Percentiles rank a stretch among this genome's conserved stretches.
Evolutionary conservation across 768 basidiomycete species (phyloP).

Genomic region (Podaxis pistillaris): DNA sequence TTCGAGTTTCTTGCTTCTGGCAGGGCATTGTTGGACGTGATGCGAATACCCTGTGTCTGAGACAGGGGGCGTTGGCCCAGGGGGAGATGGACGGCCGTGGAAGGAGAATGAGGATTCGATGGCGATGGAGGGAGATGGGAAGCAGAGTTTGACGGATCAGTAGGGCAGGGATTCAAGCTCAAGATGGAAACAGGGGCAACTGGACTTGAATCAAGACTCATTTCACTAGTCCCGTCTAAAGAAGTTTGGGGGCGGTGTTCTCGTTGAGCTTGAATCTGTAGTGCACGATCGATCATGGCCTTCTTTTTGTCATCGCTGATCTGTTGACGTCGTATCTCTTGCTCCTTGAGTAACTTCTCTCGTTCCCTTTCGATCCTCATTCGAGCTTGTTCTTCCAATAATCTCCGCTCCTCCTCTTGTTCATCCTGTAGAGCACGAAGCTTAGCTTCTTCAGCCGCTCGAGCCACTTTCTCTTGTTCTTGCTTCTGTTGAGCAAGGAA

Average conservation of each 20-base stretch:
- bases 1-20: not conserved
- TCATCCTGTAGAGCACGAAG: not conserved
- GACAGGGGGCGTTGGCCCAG: too few relatives aligned
- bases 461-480: not conserved
- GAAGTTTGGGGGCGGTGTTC: not conserved
- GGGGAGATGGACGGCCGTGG: not conserved
- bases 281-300: conserved; percentile 5
- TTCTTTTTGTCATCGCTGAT: conserved; percentile 5
- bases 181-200: not conserved
- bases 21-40: not conserved
- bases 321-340: conserved; percentile 6
- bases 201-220: conserved; percentile 4
- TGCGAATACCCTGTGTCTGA: not conserved
- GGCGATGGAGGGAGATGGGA: not conserved
- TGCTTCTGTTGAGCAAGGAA: not conserved
- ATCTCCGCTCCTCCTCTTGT: not conserved
- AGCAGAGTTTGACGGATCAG: not conserved
- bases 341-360: conserved; percentile 4
- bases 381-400: conserved; percentile 6
- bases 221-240: not conserved
- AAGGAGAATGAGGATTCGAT: not conserved
- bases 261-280: conserved; percentile 7
- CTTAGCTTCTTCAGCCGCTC: not conserved
- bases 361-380: conserved; percentile 1
- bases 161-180: not conserved